Evolutionary conservation across 768 basidiomycete genomes (phyloP), one percentile per base, ranked within the genome.

Genomic region (Lentinula sp.): DNA sequence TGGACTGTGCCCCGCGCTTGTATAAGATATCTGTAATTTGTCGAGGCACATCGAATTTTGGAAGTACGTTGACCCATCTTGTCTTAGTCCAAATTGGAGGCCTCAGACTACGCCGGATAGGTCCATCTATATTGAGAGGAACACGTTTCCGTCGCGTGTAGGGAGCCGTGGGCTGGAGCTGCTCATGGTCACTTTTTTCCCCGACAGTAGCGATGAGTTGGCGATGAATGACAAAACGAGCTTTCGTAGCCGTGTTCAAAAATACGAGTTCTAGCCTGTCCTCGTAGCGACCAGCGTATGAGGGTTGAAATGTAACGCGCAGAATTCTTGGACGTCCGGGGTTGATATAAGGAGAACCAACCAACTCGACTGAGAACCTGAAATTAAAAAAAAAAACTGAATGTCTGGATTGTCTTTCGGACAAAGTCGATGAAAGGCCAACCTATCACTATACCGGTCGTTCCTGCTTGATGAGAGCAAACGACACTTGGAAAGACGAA

Each of bases 181-280:
- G 69, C 15, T 82, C 81, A 52, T 82, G 75, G 64, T 86, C 84
- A 8, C 74, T 79, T 28, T 68, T 64, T 8, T 74, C 76, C 0
- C 85, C 85, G 35, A 84, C 77, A 5, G 78, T 77, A 9, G 78
- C 83, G 28, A 64, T 60, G 1, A 86, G 63, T 6, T 65, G 68
- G 2, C 85, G 78, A 0, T 76, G 75, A 57, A 85, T 83, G 42
- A 79, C 64, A 66, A 85, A 85, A 2, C 72, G 73, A 20, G 71
- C 62, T 35, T 66, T 64, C 4, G 71, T 69, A 3, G 65, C 61
- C 0, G 65, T 60, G 56, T 81, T 74, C 46, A 72, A 64, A 61
- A 85, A 84, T 1, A 76, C 60, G 15, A 85, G 71, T 45, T 83
- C 81, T 4, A 85, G 69, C 0, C 72, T 74, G 60, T 84, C 81